These are phyloP conservation scores for Teunomyces gatunensis DNA, from an alignment of 805 yeast species.

Conservation along the genomic window DNA sequence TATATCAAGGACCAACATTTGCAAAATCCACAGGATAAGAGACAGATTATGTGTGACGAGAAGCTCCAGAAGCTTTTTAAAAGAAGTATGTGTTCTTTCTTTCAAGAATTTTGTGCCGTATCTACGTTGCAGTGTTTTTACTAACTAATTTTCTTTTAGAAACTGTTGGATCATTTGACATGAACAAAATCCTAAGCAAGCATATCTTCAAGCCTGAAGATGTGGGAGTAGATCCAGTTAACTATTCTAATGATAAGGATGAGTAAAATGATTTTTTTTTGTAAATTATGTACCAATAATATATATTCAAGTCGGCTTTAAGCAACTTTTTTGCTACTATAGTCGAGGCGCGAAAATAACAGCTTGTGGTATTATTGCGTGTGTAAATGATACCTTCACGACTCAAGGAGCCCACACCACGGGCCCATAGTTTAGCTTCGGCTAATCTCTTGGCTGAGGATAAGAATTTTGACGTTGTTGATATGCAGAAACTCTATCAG, in stretches of 20 bases:
- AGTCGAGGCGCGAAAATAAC: slow-evolving; percentile 1
- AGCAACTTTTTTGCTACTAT: not conserved
- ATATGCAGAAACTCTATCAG: slow-evolving; percentile 41
- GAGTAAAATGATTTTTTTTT: not conserved
- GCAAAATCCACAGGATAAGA: slow-evolving; percentile 65
- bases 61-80: slow-evolving; percentile 59
- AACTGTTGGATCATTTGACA: slow-evolving; percentile 51
- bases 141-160: slow-evolving; percentile 16
- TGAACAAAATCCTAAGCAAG: slow-evolving; percentile 53
- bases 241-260: slow-evolving; percentile 7
- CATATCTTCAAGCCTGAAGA: slow-evolving; percentile 46
- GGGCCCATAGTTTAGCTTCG: slow-evolving; percentile 27
- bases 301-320: not conserved
- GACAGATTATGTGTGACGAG: slow-evolving; percentile 65
- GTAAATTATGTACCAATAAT: slow-evolving; percentile 3
- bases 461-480: slow-evolving; percentile 16
- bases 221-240: slow-evolving; percentile 6
- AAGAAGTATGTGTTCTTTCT: slow-evolving; percentile 30
- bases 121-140: slow-evolving; percentile 1
- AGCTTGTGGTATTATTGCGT: not conserved
- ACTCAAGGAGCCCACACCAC: slow-evolving; percentile 2
- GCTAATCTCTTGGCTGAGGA: slow-evolving; percentile 13
- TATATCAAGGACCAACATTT: slow-evolving; percentile 61
- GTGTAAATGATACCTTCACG: not conserved
- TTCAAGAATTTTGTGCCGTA: too few species aligned